A percentile compares a stretch with the other conserved stretches of the same genome.
phyloP scores from a whole-genome alignment of 2,329 filamentous ascomycete species.

The Colletotrichum spaethianum region DNA sequence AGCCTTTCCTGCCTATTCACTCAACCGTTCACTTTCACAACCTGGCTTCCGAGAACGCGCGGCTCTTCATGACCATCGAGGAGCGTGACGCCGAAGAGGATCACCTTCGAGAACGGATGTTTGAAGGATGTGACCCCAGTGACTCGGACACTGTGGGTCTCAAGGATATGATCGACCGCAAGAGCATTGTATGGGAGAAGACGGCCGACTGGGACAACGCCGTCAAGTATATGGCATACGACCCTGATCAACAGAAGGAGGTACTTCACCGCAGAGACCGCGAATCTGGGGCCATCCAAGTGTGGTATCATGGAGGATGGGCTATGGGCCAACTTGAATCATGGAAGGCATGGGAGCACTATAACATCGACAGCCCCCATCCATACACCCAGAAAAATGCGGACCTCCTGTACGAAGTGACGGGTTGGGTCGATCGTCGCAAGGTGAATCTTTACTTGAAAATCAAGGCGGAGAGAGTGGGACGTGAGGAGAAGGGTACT shows the following conservation, averaged over 20 bases:
- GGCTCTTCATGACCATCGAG: constrained; percentile 14
- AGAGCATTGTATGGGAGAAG: constrained; percentile 37
- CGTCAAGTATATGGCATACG: constrained; percentile 22
- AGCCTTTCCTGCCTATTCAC: constrained; percentile 16
- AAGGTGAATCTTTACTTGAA: constrained; percentile 46
- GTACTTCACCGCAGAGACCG: constrained; percentile 29
- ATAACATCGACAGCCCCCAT: constrained; percentile 36
- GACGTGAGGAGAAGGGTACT: background rate
- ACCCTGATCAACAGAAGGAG: constrained; percentile 18
- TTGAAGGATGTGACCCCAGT: background rate
- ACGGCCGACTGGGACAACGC: constrained; percentile 18
- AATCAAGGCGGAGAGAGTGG: constrained; percentile 11
- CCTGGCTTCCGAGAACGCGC: constrained; percentile 10
- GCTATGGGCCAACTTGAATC: constrained; percentile 13
- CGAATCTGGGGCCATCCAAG: constrained; percentile 27
- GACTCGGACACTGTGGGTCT: constrained; percentile 15
- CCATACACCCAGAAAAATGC: constrained; percentile 26
- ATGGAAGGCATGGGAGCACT: constrained; percentile 35
- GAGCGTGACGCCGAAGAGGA: background rate
- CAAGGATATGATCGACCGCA: constrained; percentile 14
- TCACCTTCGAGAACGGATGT: background rate
- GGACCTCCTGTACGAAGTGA: constrained; percentile 44
- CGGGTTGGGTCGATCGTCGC: constrained; percentile 43
- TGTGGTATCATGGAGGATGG: constrained; percentile 27
- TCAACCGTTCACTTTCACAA: constrained; percentile 2